Percentiles rank a stretch among this genome's conserved stretches.
These are phyloP conservation scores for Cucurbita maxima DNA, from an alignment of 306 rosid species.

Conservation along the genomic window DNA sequence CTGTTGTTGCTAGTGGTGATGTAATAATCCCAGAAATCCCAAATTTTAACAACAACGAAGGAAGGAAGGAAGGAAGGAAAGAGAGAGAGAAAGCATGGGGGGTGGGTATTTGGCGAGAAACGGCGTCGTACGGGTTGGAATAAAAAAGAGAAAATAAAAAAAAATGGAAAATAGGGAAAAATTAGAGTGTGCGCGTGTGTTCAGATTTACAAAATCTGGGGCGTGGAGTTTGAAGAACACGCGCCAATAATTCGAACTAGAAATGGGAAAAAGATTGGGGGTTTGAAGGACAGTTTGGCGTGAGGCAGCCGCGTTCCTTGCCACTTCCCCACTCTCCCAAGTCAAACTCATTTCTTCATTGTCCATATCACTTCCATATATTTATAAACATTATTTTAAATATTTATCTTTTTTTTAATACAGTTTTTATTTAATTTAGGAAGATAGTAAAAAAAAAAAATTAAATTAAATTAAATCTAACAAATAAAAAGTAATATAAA, in stretches of 20 bases:
- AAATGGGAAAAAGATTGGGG: not conserved
- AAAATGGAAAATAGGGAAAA: not conserved
- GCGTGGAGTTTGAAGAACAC: not conserved
- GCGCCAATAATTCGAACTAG: conserved; percentile 3
- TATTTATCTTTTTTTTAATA: too few species aligned
- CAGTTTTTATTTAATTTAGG: too few species aligned
- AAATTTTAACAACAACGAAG: not conserved
- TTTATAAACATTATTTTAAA: too few species aligned
- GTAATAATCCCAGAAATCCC: conserved; percentile 9
- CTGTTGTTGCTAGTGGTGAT: conserved; percentile 8
- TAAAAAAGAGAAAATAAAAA: too few species aligned
- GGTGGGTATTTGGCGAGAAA: not conserved
- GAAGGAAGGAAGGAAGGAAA: not conserved
- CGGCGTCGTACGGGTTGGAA: not conserved
- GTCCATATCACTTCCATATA: not conserved
- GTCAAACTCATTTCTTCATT: not conserved
- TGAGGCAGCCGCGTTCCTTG: not conserved
- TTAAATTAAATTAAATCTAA: too few species aligned
- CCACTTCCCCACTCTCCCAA: not conserved
- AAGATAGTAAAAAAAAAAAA: too few species aligned
- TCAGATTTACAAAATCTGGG: not conserved
- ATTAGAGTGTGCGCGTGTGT: not conserved
- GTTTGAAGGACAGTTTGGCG: not conserved
- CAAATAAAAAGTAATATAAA: too few species aligned
- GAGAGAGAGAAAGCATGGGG: not conserved